phyloP scores from a whole-genome alignment of 768 basidiomycete species.

The Russula lepida region DNA sequence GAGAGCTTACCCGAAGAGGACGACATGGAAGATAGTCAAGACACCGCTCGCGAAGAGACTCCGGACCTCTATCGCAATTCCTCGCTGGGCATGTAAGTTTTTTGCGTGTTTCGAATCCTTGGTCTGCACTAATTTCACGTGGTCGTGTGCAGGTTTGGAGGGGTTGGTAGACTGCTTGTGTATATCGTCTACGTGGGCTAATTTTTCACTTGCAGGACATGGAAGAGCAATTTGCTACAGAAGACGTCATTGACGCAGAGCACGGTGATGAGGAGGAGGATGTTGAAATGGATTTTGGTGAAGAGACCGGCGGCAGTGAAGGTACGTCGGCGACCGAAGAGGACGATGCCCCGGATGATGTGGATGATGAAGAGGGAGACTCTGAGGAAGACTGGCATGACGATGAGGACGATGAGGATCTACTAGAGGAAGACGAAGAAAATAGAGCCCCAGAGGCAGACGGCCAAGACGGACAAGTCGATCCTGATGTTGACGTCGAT shows the following conservation, averaged over 20 bases:
- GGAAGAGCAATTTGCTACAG: conserved; percentile 66
- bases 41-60: conserved; percentile 66
- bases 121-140: not conserved
- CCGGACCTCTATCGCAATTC: conserved; percentile 95
- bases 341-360: conserved; percentile 55
- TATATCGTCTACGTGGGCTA: conserved; percentile 10
- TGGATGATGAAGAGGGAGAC: conserved; percentile 49
- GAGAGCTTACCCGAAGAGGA: conserved; percentile 44
- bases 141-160: conserved; percentile 47
- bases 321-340: conserved; percentile 73
- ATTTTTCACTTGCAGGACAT: conserved; percentile 51
- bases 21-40: conserved; percentile 52
- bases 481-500: conserved; percentile 34
- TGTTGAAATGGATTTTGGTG: conserved; percentile 81
- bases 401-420: conserved; percentile 62
- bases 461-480: conserved; percentile 32
- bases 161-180: conserved; percentile 44
- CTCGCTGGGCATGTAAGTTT: conserved; percentile 80
- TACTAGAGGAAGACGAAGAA: conserved; percentile 32
- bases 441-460: conserved; percentile 30
- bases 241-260: conserved; percentile 75
- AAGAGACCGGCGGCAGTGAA: conserved; percentile 74
- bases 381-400: conserved; percentile 57
- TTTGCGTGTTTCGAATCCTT: not conserved
- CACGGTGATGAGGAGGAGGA: conserved; percentile 78